Evolutionary conservation across 305 asterid genomes (phyloP).

Genomic region (Vinca major): DNA sequence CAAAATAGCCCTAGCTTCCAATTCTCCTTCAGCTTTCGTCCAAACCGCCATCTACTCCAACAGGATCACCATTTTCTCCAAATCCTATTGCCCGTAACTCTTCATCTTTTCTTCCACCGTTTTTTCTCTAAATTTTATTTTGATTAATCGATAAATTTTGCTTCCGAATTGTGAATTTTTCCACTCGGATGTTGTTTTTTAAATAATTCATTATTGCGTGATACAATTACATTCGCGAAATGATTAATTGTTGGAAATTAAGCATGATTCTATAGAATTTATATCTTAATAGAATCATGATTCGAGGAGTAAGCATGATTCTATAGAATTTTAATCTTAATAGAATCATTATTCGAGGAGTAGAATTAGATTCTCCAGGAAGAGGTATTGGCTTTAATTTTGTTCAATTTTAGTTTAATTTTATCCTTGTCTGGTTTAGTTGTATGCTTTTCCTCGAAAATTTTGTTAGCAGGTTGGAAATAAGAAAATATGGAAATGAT

Average conservation of each 20-base stretch:
- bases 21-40: slow-evolving; percentile 79
- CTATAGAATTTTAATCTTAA: too few species aligned
- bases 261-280: not conserved
- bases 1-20: slow-evolving; percentile 47
- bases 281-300: not conserved
- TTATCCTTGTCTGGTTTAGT: too few species aligned
- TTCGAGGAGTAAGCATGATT: not conserved
- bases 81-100: slow-evolving; percentile 89
- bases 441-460: too few species aligned
- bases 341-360: too few species aligned
- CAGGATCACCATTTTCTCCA: slow-evolving; percentile 80
- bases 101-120: not conserved
- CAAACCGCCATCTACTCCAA: slow-evolving; percentile 77
- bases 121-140: not conserved
- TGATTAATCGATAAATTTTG: not conserved
- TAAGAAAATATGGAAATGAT: too few species aligned
- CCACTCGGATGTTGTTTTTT: not conserved
- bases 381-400: too few species aligned
- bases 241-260: not conserved
- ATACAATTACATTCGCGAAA: not conserved
- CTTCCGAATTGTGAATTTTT: not conserved
- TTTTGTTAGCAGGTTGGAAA: too few species aligned
- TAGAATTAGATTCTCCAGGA: too few species aligned
- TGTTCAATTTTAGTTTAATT: too few species aligned
- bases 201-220: not conserved